Percentiles rank a stretch among this genome's conserved stretches.
These are phyloP conservation scores for Penstemon newberryi DNA, from an alignment of 257 asterid genomes.

Conservation along the genomic window DNA sequence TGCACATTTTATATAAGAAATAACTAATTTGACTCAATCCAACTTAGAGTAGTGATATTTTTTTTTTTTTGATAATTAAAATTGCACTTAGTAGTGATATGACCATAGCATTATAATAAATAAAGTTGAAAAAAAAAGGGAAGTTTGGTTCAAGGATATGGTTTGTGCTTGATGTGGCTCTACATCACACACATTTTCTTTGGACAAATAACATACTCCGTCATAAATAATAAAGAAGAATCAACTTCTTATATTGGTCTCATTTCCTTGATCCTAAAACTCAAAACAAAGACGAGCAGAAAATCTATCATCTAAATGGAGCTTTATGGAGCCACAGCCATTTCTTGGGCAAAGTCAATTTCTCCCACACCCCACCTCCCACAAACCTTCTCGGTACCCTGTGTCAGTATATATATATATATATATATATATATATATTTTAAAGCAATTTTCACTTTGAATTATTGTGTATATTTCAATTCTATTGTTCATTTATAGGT, in stretches of 20 bases:
- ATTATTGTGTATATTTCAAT: slow-evolving; percentile 11
- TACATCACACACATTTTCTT: slow-evolving; percentile 29
- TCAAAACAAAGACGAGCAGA: neutral
- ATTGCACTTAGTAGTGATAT: no score
- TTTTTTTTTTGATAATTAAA: no score
- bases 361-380: slow-evolving; percentile 47
- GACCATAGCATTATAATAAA: no score
- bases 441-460: slow-evolving; percentile 7
- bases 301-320: slow-evolving; percentile 44
- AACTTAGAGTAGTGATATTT: no score
- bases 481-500: slow-evolving; percentile 34
- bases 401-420: neutral
- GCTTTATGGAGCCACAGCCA: slow-evolving; percentile 44
- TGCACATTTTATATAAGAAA: no score
- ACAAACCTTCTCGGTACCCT: slow-evolving; percentile 37
- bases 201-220: slow-evolving; percentile 10
- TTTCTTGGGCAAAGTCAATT: slow-evolving; percentile 58
- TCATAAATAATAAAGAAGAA: neutral
- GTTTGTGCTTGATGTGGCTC: slow-evolving; percentile 33
- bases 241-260: neutral
- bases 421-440: neutral
- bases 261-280: slow-evolving; percentile 4
- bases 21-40: no score
- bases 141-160: slow-evolving; percentile 34
- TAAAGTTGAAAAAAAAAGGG: neutral